These are phyloP conservation scores for Aphanomyces euteiches DNA, from an alignment of 352 stramenopile genomes.

Conservation along the genomic window DNA sequence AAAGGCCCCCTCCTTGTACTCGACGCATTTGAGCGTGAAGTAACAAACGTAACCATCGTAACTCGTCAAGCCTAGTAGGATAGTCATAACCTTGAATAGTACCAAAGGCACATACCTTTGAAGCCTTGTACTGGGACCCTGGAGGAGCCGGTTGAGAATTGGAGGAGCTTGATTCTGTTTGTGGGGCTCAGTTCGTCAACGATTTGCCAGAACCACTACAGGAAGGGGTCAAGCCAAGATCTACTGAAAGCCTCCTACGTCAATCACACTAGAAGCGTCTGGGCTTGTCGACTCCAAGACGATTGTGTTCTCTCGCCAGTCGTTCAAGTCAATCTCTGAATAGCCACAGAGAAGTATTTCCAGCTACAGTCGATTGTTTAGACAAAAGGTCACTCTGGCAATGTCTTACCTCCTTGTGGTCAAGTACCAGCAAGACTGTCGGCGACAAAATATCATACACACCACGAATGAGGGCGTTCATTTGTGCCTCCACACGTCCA, in stretches of 20 bases:
- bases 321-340: constrained; percentile 79
- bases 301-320: constrained; percentile 81
- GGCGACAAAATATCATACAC: constrained; percentile 97
- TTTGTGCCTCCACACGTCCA: constrained; percentile 86
- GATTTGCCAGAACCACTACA: constrained; percentile 80
- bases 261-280: constrained; percentile 32
- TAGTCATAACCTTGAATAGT: no score
- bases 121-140: constrained; percentile 85
- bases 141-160: constrained; percentile 83
- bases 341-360: constrained; percentile 76
- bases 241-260: background rate
- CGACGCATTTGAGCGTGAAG: constrained; percentile 61
- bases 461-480: constrained; percentile 80
- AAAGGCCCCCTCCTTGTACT: constrained; percentile 57
- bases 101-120: constrained; percentile 33
- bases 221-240: constrained; percentile 32
- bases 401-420: constrained; percentile 94
- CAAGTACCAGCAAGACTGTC: constrained; percentile 94
- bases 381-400: background rate
- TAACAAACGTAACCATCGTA: constrained; percentile 80
- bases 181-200: constrained; percentile 54
- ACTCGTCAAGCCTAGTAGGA: constrained; percentile 50
- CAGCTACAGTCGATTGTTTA: constrained; percentile 59
- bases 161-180: constrained; percentile 71
- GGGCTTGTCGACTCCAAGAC: constrained; percentile 43